A percentile compares a stretch with the other conserved stretches of the same genome.
Evolutionary conservation across 2,329 filamentous ascomycete genomes (phyloP).

Genomic region (Phaeosphaeria sp.): DNA sequence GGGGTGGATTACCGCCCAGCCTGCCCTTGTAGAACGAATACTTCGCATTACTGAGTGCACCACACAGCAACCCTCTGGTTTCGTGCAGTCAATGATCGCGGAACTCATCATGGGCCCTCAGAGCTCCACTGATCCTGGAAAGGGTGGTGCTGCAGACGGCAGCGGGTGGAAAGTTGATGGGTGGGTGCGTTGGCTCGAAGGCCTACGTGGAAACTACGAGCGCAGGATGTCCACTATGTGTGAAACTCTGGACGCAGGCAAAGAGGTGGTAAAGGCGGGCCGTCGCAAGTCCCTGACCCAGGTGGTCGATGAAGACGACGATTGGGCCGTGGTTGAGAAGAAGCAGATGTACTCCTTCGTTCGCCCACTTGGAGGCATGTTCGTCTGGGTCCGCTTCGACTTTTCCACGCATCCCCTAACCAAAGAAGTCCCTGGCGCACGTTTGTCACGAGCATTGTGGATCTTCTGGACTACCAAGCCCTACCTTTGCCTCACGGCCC

Average conservation of each 20-base stretch:
- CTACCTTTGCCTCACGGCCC: slow-evolving; percentile 71
- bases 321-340: slow-evolving; percentile 79
- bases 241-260: slow-evolving; percentile 71
- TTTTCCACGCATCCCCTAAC: slow-evolving; percentile 77
- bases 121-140: slow-evolving; percentile 55
- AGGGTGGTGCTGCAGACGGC: slow-evolving; percentile 57
- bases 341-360: slow-evolving; percentile 75
- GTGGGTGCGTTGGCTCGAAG: slow-evolving; percentile 91
- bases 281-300: slow-evolving; percentile 44
- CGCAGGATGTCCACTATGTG: slow-evolving; percentile 84
- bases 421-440: slow-evolving; percentile 59
- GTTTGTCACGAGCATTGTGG: slow-evolving; percentile 72
- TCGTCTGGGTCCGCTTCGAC: slow-evolving; percentile 79
- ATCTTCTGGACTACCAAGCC: slow-evolving; percentile 73
- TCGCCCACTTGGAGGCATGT: slow-evolving; percentile 90
- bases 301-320: slow-evolving; percentile 52
- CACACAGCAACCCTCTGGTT: slow-evolving; percentile 86
- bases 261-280: slow-evolving; percentile 70
- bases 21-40: slow-evolving; percentile 76
- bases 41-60: slow-evolving; percentile 75
- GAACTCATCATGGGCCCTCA: slow-evolving; percentile 77
- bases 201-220: slow-evolving; percentile 83
- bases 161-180: slow-evolving; percentile 79
- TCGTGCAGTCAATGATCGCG: slow-evolving; percentile 83
- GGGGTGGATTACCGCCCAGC: slow-evolving; percentile 89